These are phyloP conservation scores for Coemansia sp. DNA, from an alignment of 192 early-diverging fungal species.

Conservation along the genomic window DNA sequence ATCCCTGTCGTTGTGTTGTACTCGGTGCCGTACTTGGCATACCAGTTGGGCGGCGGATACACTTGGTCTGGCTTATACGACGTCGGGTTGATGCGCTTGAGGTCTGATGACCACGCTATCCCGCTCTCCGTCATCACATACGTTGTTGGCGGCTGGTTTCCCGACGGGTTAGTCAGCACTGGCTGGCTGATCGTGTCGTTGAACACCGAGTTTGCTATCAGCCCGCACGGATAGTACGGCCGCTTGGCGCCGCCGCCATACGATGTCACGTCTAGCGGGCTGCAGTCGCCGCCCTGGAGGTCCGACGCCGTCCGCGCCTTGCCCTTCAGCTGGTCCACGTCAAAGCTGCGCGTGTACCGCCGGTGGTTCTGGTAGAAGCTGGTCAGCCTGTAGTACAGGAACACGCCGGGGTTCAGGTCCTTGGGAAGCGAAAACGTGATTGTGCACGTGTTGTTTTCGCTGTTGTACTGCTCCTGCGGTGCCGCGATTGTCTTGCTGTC, in stretches of 20 bases:
- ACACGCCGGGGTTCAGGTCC: conserved; percentile 76
- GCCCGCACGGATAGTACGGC: conserved; percentile 91
- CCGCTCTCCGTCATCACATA: conserved; percentile 68
- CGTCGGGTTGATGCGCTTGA: conserved; percentile 65
- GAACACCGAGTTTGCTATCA: conserved; percentile 98
- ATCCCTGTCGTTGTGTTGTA: conserved; percentile 48
- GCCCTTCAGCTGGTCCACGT: conserved; percentile 81
- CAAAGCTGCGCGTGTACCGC: conserved; percentile 90
- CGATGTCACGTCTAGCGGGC: conserved; percentile 54
- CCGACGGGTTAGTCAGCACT: conserved; percentile 60
- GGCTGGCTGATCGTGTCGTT: conserved; percentile 73
- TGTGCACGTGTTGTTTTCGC: conserved; percentile 61
- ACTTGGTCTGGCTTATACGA: conserved; percentile 60
- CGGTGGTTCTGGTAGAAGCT: conserved; percentile 99
- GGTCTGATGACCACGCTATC: conserved; percentile 91
- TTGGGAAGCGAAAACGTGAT: conserved; percentile 73
- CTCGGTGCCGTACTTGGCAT: conserved; percentile 59
- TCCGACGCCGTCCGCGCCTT: conserved; percentile 47
- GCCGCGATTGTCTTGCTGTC: conserved; percentile 27
- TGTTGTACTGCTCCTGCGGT: conserved; percentile 58
- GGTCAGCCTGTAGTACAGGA: conserved; percentile 92
- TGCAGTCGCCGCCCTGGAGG: conserved; percentile 60
- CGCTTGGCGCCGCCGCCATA: conserved; percentile 33
- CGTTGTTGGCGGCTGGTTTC: conserved; percentile 21
- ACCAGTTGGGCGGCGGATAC: conserved; percentile 90